Base-by-base conservation (phyloP, 140 eudicot genomes). In the Cichorium intybus region DNA sequence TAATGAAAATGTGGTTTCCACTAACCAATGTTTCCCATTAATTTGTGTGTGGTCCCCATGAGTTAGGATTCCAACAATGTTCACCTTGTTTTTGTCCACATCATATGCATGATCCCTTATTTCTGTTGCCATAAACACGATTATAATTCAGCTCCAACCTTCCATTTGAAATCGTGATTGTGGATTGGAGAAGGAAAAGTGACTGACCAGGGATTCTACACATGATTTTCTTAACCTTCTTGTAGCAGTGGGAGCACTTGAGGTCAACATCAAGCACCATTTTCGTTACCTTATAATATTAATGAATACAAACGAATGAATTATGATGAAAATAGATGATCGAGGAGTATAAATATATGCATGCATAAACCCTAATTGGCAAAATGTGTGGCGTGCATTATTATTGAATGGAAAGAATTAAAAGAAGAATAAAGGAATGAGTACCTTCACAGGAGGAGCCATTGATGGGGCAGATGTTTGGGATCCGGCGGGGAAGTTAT, bases 221-320 rank as follows among this genome's bases (percentile, higher is more conserved):
- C 35, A 73, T 46, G 9, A 49, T 72, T 8, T 64, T 73, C 66
- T 56, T 73, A 48, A 73, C 78, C 50, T 73, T 73, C 68, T 73
- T 73, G 78, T 73, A 73, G 73, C 78, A 73, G 14, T 65, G 73
- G 10, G 78, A 47, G 49, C 78, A 73, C n/a, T 33, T 73, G 68
- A 73, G 78, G 35, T 73, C 78, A 47, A 73, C 78, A 34, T 64
- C 73, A 46, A 73, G 10, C 73, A 73, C 78, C 78, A 73, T 73
- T 56, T 45, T 56, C 10, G 68, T 73, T 45, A 65, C 68, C 72
- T 63, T 62, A 22, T 6, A 12, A 34, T 34, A 35, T 35, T 0
- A 35, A 35, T 27, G 6, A 2, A 27, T 27, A 27, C n/a, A n/a
- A n/a, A n/a, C n/a, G n/a, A n/a, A n/a, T n/a, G n/a, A n/a, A n/a